Base-by-base conservation (phyloP, 768 basidiomycete genomes). In the Trametes maxima region DNA sequence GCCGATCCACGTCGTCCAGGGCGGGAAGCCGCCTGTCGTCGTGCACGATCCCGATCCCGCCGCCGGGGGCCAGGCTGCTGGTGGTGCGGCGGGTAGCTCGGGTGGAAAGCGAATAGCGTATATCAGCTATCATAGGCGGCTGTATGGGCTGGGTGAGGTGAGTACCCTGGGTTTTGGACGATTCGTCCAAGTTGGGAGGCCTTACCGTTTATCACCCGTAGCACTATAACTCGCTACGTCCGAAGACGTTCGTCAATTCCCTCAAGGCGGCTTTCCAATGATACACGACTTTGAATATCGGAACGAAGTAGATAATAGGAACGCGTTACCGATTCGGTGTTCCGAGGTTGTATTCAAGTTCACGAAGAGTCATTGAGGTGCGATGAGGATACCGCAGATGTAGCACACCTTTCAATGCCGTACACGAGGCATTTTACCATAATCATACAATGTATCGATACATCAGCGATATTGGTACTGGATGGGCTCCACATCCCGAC, bases 141-240 rank as follows among this genome's bases (percentile, higher is more conserved):
- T 96, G 87, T 98, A 96, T 76, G 96, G 95, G 2, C 82, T 98
- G 6, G 96, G 96, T 67, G 96, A 98, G 85, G 95, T 94, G 54
- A 66, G 89, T 76, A 11, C 35, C 43, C 28, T 25, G 25, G 28
- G 21, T 24, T 36, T 5, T n/a, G n/a, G 21, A 21, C 6, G 6
- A n/a, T 6, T 14, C 14, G 5, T 24, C n/a, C 19, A 24, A 54
- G 28, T 28, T 13, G 16, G 12, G n/a, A 33, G 8, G 28, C 8
- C 28, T 33, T 2, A 8, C 10, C 48, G 35, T 25, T 45, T 66
- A 65, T 48, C 24, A 36, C 36, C 36, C 13, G 3, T 70, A 95
- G 93, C 93, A 95, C 72, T 95, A 95, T 70, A 95, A 95, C 72
- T 94, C 93, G 5, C 72, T 95, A 54, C 80, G 89, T 33, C 90